Conservation (phyloP, 2,329 filamentous ascomycete species). For the Alternaria angustiovoidea region DNA sequence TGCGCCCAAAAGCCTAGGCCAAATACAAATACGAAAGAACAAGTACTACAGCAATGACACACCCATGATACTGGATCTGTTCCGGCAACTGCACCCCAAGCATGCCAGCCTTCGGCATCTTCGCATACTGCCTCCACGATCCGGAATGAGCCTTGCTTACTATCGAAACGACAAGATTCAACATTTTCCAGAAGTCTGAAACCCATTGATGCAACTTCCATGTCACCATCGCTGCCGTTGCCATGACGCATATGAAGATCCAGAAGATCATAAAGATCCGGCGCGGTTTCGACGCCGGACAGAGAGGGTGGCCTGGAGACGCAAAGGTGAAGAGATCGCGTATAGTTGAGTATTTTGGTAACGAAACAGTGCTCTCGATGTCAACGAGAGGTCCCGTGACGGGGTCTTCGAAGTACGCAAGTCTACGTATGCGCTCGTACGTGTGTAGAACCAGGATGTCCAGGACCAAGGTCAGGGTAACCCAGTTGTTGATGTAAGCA, state of each 20-base stretch:
- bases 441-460: slow-evolving; percentile 1
- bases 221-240: neutral
- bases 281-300: neutral
- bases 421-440: neutral
- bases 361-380: neutral
- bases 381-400: neutral
- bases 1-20: neutral
- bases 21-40: neutral
- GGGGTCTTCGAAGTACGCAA: neutral
- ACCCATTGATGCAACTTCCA: neutral
- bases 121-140: neutral
- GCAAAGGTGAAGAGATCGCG: slow-evolving; percentile 1
- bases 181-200: neutral
- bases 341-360: neutral
- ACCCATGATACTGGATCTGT: neutral
- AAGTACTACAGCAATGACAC: neutral
- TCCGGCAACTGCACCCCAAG: neutral
- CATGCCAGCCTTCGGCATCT: neutral
- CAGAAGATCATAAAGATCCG: neutral
- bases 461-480: neutral
- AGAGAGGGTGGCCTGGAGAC: neutral
- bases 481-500: slow-evolving; percentile 3
- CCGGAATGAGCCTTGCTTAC: neutral
- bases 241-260: neutral
- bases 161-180: neutral